Evolutionary conservation across 257 asterid genomes (phyloP), one percentile per base, ranked within the genome.

Genomic region (Gentiana dahurica): DNA sequence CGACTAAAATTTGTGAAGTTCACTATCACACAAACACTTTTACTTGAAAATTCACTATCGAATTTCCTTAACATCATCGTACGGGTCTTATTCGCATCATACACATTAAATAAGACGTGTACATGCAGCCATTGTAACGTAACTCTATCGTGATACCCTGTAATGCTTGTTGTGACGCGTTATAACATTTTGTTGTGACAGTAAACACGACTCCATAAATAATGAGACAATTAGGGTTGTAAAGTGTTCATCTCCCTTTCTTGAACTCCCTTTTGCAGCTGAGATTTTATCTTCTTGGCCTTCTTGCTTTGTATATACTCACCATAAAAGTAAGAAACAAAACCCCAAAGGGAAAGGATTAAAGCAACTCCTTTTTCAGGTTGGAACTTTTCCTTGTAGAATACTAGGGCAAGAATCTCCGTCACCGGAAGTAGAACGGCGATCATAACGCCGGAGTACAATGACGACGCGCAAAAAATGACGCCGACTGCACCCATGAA

Each of bases 301-400:
- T 55, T 65, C 34, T 53, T 66, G 46, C 6, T 4, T 34, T 63
- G 34, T 12, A 54, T 57, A 3, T 52, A 32, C 49, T 66, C 69
- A 24, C 72, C 72, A 36, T 57, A 71, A 62, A 66, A 71, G 50
- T 71, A 66, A 7, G 76, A 71, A n/a, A 62, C 47, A 47, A 71
- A 66, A 2, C 76, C 76, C 76, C 72, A 71, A 4, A 66, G 62
- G 12, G 66, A 71, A 12, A 71, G 76, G 50, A 45, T 48, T 11
- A 71, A 68, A 12, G 76, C 24, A 36, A 66, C 65, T 0, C 48
- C 72, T 53, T 71, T 71, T 46, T 71, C 66, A 4, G 48, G 59
- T 8, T 53, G 49, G 53, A 71, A 71, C 12, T 51, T 62, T 35
- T 71, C 76, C 11, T 63, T 55, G 60, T 6, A 71, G 35, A 71